phyloP scores from a whole-genome alignment of 768 basidiomycete species.

The Tricholoma matsutake region DNA sequence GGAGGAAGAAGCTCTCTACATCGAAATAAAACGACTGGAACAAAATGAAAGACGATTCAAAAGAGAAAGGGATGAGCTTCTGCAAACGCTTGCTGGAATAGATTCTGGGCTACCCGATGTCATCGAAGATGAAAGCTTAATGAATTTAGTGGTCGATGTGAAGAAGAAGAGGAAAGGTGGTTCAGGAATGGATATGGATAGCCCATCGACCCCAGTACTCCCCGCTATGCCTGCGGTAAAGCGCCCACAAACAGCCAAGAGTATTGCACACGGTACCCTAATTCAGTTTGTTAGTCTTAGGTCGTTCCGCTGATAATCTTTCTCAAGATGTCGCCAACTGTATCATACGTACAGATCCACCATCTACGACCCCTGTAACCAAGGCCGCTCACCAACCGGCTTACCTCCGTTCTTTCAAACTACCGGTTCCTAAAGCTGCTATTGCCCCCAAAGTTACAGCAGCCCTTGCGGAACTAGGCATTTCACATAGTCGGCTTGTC shows the following conservation, averaged over 20 bases:
- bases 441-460: constrained; percentile 74
- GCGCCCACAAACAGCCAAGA: constrained; percentile 49
- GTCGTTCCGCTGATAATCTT: constrained; percentile 13
- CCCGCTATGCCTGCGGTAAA: constrained; percentile 34
- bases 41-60: constrained; percentile 88
- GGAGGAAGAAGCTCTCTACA: constrained; percentile 92
- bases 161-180: constrained; percentile 62
- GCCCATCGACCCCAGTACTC: constrained; percentile 43
- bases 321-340: constrained; percentile 63
- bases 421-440: constrained; percentile 74
- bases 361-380: constrained; percentile 51
- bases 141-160: constrained; percentile 43
- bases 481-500: constrained; percentile 72
- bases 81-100: constrained; percentile 79
- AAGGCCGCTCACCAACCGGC: constrained; percentile 79
- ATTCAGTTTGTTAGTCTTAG: not conserved
- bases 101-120: constrained; percentile 84
- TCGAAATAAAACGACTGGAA: constrained; percentile 93
- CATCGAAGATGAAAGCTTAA: constrained; percentile 60
- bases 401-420: constrained; percentile 82
- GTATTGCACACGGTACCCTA: constrained; percentile 53
- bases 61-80: constrained; percentile 82
- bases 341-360: constrained; percentile 65
- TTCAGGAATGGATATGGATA: constrained; percentile 39
- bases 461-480: constrained; percentile 71